Conservation (phyloP, 2,329 filamentous ascomycete species). For the Pseudocercospora pini-densiflorae region DNA sequence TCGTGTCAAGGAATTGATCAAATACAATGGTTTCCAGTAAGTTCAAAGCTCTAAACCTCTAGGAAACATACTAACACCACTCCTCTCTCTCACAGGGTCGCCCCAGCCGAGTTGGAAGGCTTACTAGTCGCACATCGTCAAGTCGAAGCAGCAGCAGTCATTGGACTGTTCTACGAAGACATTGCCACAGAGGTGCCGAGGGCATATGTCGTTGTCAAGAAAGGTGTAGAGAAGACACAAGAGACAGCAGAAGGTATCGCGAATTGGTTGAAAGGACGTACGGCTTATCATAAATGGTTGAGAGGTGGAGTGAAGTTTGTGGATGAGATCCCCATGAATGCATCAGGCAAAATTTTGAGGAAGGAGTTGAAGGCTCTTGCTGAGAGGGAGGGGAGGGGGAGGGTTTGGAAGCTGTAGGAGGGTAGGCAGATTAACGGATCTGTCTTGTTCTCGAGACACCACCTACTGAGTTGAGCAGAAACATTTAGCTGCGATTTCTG, state of each 20-base stretch:
- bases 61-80: no score
- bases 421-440: background rate
- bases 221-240: background rate
- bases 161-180: constrained; percentile 67
- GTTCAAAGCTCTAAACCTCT: no score
- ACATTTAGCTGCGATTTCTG: background rate
- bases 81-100: constrained; percentile 54
- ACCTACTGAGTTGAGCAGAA: no score
- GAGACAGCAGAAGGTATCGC: constrained; percentile 52
- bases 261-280: constrained; percentile 58
- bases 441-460: no score
- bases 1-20: constrained; percentile 67
- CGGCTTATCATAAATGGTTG: constrained; percentile 65
- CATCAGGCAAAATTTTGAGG: constrained; percentile 64
- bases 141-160: constrained; percentile 50
- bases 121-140: constrained; percentile 59
- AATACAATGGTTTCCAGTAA: constrained; percentile 62
- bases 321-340: constrained; percentile 62
- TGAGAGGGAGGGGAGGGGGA: background rate
- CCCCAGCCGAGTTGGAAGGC: constrained; percentile 64
- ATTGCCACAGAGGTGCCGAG: constrained; percentile 52
- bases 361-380: constrained; percentile 61
- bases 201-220: constrained; percentile 44
- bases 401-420: background rate
- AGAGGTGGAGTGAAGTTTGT: constrained; percentile 63